Evolutionary conservation across 2,329 filamentous ascomycete genomes (phyloP).

Genomic region (Stromatinia cepivora): DNA sequence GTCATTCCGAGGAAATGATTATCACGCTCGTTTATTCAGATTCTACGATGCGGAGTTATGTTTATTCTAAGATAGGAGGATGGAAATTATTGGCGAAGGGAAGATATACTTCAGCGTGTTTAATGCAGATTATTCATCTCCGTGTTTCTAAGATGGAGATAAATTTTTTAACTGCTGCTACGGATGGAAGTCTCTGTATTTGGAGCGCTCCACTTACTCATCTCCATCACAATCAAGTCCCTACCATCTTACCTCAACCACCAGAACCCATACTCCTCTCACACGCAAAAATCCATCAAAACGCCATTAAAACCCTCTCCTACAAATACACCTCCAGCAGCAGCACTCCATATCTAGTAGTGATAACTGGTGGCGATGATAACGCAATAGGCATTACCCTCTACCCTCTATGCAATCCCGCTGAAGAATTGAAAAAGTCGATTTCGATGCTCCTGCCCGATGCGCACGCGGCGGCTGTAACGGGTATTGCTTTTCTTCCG

Average conservation of each 20-base stretch:
- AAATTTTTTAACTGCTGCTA: constrained; percentile 66
- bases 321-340: constrained; percentile 38
- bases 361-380: constrained; percentile 85
- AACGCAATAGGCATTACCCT: constrained; percentile 69
- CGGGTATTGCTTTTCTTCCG: constrained; percentile 49
- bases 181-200: constrained; percentile 73
- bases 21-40: constrained; percentile 81
- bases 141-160: constrained; percentile 44
- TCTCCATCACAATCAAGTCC: not conserved
- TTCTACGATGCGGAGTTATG: constrained; percentile 68
- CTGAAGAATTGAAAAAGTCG: not conserved
- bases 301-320: constrained; percentile 69
- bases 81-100: constrained; percentile 56
- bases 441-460: constrained; percentile 46
- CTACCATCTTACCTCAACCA: not conserved
- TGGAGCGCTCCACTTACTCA: constrained; percentile 47
- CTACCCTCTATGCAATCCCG: constrained; percentile 31
- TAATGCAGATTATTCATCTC: constrained; percentile 60
- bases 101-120: constrained; percentile 69
- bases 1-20: constrained; percentile 1
- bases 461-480: constrained; percentile 73
- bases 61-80: constrained; percentile 43
- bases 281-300: constrained; percentile 68
- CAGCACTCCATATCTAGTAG: constrained; percentile 41
- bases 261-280: constrained; percentile 26